phyloP scores from a whole-genome alignment of 2,329 filamentous ascomycete genomes.

The Clarireedia paspali region DNA sequence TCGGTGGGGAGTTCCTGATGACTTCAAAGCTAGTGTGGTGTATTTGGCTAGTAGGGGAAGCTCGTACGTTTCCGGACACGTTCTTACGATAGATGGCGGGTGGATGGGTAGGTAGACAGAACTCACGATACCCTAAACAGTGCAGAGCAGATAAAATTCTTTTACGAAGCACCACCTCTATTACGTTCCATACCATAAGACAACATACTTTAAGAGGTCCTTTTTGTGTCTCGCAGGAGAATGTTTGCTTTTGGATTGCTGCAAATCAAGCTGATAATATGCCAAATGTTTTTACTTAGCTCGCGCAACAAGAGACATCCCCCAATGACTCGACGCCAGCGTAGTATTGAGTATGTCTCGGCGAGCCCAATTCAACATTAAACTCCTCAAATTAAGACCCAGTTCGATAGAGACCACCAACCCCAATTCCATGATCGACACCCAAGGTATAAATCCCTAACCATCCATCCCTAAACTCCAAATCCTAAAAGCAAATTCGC shows the following conservation, averaged over 20 bases:
- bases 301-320: too few relatives aligned
- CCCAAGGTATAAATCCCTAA: background rate
- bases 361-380: background rate
- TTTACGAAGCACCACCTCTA: background rate
- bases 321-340: background rate
- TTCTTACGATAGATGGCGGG: constrained; percentile 78
- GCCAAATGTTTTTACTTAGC: too few relatives aligned
- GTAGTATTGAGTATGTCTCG: background rate
- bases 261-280: too few relatives aligned
- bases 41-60: constrained; percentile 72
- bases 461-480: background rate
- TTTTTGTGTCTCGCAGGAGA: too few relatives aligned
- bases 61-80: constrained; percentile 74
- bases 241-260: too few relatives aligned
- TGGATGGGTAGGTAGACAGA: constrained; percentile 76
- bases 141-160: background rate
- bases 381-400: background rate
- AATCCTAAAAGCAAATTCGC: background rate
- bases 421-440: background rate
- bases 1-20: constrained; percentile 74
- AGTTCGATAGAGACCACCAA: background rate
- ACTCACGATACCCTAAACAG: background rate
- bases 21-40: constrained; percentile 78
- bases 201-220: too few relatives aligned
- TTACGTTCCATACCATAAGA: too few relatives aligned